Conservation (phyloP, 345 rosid genomes). For the Gossypium longicalyx region DNA sequence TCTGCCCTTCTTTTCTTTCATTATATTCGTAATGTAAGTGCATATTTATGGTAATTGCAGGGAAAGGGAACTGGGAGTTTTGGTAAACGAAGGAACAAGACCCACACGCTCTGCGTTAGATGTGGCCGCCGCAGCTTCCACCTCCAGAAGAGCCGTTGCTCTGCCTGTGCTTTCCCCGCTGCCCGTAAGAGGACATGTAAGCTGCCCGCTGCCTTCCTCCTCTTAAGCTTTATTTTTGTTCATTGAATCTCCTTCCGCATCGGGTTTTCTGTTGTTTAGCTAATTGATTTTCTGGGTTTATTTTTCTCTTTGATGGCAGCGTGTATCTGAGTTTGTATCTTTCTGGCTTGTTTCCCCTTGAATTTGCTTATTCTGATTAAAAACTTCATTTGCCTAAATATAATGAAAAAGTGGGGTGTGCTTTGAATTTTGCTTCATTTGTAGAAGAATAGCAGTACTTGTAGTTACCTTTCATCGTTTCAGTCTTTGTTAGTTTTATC, state of each 20-base stretch:
- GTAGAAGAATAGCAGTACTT: not conserved
- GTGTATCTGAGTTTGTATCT: not conserved
- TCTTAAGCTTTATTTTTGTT: not conserved
- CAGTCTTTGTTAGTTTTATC: not conserved
- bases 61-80: conserved; percentile 97
- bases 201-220: not conserved
- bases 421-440: not conserved
- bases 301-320: not conserved
- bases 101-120: conserved; percentile 93
- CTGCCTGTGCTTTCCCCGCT: conserved; percentile 88
- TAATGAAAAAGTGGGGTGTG: not conserved
- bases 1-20: not conserved
- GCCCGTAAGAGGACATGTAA: conserved; percentile 96
- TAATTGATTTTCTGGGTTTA: not conserved
- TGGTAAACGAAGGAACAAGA: conserved; percentile 98
- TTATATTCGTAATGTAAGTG: not conserved
- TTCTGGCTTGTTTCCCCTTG: not conserved
- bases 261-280: not conserved
- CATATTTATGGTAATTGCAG: conserved; percentile 29
- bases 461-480: not conserved
- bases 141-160: conserved; percentile 96
- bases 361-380: not conserved
- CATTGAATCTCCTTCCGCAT: not conserved
- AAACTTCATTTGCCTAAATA: not conserved
- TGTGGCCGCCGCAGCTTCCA: conserved; percentile 99